Base-by-base conservation (phyloP, 2,329 filamentous ascomycete genomes). In the Monosporascus ibericus region DNA sequence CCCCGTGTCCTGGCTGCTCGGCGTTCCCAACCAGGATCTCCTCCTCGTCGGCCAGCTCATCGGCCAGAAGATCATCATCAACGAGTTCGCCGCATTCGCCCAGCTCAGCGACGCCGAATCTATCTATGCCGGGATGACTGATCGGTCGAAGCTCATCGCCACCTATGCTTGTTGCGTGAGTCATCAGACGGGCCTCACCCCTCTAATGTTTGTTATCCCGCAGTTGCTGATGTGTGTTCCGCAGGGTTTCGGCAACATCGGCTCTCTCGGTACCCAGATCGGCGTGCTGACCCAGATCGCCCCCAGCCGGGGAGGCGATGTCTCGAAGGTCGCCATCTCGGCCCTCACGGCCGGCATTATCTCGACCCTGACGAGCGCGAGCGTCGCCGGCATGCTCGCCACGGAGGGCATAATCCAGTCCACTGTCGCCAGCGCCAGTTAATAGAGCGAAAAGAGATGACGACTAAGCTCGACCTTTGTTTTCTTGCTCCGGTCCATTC, bases 181-280 rank as follows among this genome's bases (percentile, higher is more conserved):
- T 71, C 46, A 34, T 34, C 30, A 34, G 11, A 34, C 5, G 11
- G 30, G 4, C 9, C 30, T 11, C 27, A 11, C 44, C 18, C 4
- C 15, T 18, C n/a, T 5, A 20, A 24, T 44, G 22, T 7, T 47
- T 37, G 36, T 11, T 25, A 3, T 37, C 15, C 37, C n/a, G 47
- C 52, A 37, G 49, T 60, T 57, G 60, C 49, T 47, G 44, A 53
- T 61, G 46, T 52, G 6, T 44, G 25, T 40, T 40, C 47, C 2
- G 44, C 38, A 74, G 71, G 83, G 83, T 25, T 90, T 90, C 67
- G 91, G 89, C 57, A 95, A 95, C 74, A 87, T 95, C 60, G 87
- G 88, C 50, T 92, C 89, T 30, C 80, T 95, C 47, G 90, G 90
- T 67, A 92, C 90, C 52, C 90, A 95, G 72, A 94, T 95, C 55